Base-by-base conservation (phyloP, 768 basidiomycete genomes). In the Lactifluus piperatus region DNA sequence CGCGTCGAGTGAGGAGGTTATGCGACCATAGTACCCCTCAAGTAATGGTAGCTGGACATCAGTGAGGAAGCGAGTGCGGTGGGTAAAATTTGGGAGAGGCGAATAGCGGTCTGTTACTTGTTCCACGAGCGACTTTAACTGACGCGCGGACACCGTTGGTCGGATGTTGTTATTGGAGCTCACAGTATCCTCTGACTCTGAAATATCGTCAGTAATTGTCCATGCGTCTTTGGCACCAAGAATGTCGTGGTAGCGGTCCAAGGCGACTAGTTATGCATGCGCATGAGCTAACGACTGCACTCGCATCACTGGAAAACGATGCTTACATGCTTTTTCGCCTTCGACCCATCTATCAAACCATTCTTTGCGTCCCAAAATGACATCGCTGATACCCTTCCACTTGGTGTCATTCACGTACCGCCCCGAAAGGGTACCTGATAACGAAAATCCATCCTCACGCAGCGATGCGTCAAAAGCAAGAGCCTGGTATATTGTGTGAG, bases 71-170 rank as follows among this genome's bases (percentile, higher is more conserved):
- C 85, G 85, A 0, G 84, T 84, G 37, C 88, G 86, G 57, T 97
- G 88, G 10, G 75, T 68, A 57, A 88, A 80, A 52, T 79, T 79
- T 0, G 95, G 94, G 4, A 99, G 77, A 0, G 91, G 88, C 9
- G 86, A 84, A 71, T 97, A 99, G 10, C 94, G 94, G 69, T 95
- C 94, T 57, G 94, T 94, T 54, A 98, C 84, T 73, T 97, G 94
- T 65, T 97, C 91, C 11, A 97, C 77, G 20, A 98, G 76, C 26
- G 88, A 83, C 67, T 88, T 90, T 58, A 97, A 75, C 65, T 88
- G 79, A 29, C 94, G 77, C 1, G 94, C 85, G 10, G 93, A 95
- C 63, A 83, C 81, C 0, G 94, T 97, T 5, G 92, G 80, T 65
- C 80, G 82, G 39, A 84, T 68, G 51, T 80, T 79, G 7, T 68